Evolutionary conservation across 2,329 filamentous ascomycete genomes (phyloP), one percentile per base, ranked within the genome.

Genomic region (Fusarium denticulatum): DNA sequence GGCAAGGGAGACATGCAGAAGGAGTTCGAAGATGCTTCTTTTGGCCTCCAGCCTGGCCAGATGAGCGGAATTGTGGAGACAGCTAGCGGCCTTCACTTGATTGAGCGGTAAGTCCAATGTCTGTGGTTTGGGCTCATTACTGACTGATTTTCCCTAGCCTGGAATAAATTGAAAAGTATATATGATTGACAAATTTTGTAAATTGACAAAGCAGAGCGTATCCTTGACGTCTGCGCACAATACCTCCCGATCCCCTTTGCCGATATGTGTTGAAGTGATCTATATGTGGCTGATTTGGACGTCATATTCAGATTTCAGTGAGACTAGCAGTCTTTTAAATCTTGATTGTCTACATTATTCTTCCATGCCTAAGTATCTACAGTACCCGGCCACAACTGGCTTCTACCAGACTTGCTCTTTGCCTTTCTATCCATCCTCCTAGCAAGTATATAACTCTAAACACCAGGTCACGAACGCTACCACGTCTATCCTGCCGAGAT

Each of bases 1-100:
- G 95, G 94, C 63, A 91, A 89, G 78, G 94, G 95, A 34, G 96
- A 98, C 79, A 99, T 99, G 96, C 96, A 99, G 82, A 96, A 95
- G 86, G 96, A 98, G 84, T 99, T 99, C 80, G 96, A 99, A 85
- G 94, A 98, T 64, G 95, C 95, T 9, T 93, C 96, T 3, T 99
- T 99, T 84, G 92, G 89, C n/a, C 87, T 99, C 62, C 89, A 95
- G 82, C 92, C 92, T 5, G 95, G 95, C 39, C 90, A 98, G 83
- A 91, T 98, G 79, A 98, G 95, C 83, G 87, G 89, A 52, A 88
- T 98, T 42, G 93, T 98, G 18, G 93, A 97, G 83, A 98, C 96
- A 43, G 95, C 95, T 56, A 98, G 95, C 59, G 96, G 96, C 2
- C 86, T 98, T 79, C 96, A 99, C 85, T 87, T 99, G 84, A 99